These are phyloP conservation scores for Bryoglossum gracile DNA, from an alignment of 495 filamentous ascomycete species.

Conservation along the genomic window DNA sequence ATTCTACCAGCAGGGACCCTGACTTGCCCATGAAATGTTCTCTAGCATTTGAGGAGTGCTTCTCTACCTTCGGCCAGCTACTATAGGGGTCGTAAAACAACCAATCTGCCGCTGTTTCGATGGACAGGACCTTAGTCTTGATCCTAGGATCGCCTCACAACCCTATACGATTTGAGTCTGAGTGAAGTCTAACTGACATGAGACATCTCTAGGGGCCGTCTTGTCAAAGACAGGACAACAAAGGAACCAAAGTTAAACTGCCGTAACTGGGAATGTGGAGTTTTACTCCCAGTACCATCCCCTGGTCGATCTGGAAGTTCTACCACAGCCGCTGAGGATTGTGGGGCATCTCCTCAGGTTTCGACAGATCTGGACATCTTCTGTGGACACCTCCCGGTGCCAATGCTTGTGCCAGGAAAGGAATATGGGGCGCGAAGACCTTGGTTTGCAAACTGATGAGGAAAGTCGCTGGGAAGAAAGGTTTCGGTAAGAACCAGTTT, in stretches of 20 bases:
- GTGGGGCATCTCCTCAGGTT: constrained; percentile 9
- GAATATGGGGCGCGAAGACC: constrained; percentile 42
- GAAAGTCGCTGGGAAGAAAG: too few species aligned
- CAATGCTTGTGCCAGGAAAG: constrained; percentile 58
- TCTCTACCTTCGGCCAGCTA: too few species aligned
- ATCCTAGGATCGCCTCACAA: background rate
- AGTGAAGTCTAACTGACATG: constrained; percentile 1
- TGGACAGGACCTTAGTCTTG: too few species aligned
- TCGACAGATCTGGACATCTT: constrained; percentile 50
- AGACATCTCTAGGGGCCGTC: constrained; percentile 51
- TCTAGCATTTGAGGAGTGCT: background rate
- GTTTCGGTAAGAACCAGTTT: too few species aligned
- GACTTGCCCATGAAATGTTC: background rate
- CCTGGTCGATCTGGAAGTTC: background rate
- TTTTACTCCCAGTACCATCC: constrained; percentile 52
- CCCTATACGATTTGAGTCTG: background rate
- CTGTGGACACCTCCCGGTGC: constrained; percentile 53
- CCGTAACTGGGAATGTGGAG: constrained; percentile 95
- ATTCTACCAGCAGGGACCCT: too few species aligned
- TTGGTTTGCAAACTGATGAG: constrained; percentile 42
- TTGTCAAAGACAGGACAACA: constrained; percentile 57
- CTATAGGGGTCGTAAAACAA: background rate
- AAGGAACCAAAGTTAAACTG: constrained; percentile 68
- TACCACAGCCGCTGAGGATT: background rate
- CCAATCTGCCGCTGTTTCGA: background rate